phyloP scores from a whole-genome alignment of 345 rosid species.

The Anastatica hierochuntica region DNA sequence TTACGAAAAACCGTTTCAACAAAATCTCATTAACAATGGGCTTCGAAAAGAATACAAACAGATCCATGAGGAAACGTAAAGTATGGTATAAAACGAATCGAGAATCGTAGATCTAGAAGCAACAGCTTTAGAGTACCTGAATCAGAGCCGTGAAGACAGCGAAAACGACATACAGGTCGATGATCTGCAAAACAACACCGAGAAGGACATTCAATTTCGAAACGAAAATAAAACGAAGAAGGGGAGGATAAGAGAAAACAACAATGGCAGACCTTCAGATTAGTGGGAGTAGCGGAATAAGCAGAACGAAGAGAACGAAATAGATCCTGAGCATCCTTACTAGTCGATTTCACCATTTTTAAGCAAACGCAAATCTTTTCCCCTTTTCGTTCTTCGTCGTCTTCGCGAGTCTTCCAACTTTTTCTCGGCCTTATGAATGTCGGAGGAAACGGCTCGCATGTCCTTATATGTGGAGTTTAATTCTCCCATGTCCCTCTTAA shows the following conservation, averaged over 20 bases:
- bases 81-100: too few relatives aligned
- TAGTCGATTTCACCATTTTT: constrained; percentile 58
- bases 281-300: constrained; percentile 60
- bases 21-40: too few relatives aligned
- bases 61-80: too few relatives aligned
- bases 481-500: too few relatives aligned
- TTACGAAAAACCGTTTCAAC: too few relatives aligned
- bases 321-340: constrained; percentile 66
- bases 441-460: too few relatives aligned
- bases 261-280: constrained; percentile 78
- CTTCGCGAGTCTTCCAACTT: too few relatives aligned
- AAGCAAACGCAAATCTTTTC: background rate
- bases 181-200: constrained; percentile 41
- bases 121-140: constrained; percentile 52
- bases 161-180: constrained; percentile 77
- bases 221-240: background rate
- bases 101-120: constrained; percentile 17
- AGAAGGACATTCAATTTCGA: background rate
- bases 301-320: constrained; percentile 67
- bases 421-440: too few relatives aligned
- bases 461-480: too few relatives aligned
- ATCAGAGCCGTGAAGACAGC: constrained; percentile 75
- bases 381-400: background rate
- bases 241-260: constrained; percentile 11
- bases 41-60: too few relatives aligned